Evolutionary conservation across 805 yeast species (phyloP).

Genomic region (Yamadazyma phyllophila): DNA sequence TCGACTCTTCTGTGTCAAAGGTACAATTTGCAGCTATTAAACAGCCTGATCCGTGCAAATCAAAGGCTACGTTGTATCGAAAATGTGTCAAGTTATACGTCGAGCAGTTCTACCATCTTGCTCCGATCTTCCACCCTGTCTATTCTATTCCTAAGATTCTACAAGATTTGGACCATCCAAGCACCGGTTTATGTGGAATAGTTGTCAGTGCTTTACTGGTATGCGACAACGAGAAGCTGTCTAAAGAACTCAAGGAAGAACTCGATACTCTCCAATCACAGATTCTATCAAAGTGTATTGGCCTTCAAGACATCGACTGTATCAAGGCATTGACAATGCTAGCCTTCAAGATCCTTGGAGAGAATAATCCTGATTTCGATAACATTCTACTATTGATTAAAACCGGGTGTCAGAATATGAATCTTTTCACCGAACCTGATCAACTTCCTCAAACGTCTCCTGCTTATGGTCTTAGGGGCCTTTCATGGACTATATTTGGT

Average conservation of each 20-base stretch:
- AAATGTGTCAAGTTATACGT: not conserved
- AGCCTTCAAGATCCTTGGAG: not conserved
- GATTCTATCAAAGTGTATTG: not conserved
- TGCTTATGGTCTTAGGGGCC: not conserved
- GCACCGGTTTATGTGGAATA: not conserved
- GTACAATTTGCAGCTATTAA: not conserved
- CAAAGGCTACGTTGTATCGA: not conserved
- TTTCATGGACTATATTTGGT: not conserved
- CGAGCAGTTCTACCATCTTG: not conserved
- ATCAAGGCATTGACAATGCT: not conserved
- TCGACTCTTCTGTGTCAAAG: not conserved
- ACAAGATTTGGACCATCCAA: not conserved
- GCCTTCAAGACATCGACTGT: not conserved
- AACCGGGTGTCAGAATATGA: not conserved
- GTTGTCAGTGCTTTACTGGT: not conserved
- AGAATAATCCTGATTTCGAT: not conserved
- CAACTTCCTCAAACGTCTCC: too few relatives aligned
- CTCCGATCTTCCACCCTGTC: not conserved
- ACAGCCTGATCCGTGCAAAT: not conserved
- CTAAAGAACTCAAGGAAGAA: not conserved
- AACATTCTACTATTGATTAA: not conserved
- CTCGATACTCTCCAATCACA: not conserved
- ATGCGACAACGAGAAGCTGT: not conserved
- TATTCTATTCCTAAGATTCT: not conserved
- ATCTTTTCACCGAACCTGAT: not conserved